Percentiles rank a stretch among this genome's conserved stretches.
Conservation (phyloP, 768 basidiomycete species). For the Xanthoconium purpureum region DNA sequence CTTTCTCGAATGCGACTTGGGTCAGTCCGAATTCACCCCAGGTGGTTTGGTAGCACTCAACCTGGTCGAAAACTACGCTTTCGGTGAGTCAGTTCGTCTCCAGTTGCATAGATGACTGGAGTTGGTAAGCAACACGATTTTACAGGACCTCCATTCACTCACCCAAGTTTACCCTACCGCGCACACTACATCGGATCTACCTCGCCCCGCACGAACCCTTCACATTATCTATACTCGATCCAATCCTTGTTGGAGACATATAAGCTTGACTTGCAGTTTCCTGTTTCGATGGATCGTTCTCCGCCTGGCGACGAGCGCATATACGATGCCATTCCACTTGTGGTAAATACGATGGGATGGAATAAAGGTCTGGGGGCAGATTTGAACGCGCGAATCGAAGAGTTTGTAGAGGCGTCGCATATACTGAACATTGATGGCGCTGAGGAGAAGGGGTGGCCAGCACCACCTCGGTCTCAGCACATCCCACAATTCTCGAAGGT, state of each 20-base stretch:
- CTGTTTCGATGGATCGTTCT: slow-evolving; percentile 31
- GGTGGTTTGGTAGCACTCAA: slow-evolving; percentile 82
- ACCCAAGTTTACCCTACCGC: slow-evolving; percentile 63
- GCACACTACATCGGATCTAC: slow-evolving; percentile 83
- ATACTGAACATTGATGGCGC: slow-evolving; percentile 21
- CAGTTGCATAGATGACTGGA: background rate
- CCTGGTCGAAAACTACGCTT: slow-evolving; percentile 59
- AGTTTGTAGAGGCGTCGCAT: slow-evolving; percentile 51
- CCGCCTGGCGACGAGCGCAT: slow-evolving; percentile 39
- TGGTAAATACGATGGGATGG: slow-evolving; percentile 98
- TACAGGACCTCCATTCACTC: slow-evolving; percentile 85
- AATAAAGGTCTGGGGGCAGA: slow-evolving; percentile 89
- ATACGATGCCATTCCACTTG: slow-evolving; percentile 65
- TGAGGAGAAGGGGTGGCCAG: slow-evolving; percentile 25
- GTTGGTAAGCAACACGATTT: background rate
- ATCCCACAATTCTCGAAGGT: background rate
- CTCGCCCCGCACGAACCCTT: slow-evolving; percentile 73
- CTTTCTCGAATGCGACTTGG: slow-evolving; percentile 88
- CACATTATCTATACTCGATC: slow-evolving; percentile 70
- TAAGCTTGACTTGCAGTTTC: slow-evolving; percentile 62
- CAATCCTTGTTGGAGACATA: slow-evolving; percentile 65
- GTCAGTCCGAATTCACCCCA: slow-evolving; percentile 91
- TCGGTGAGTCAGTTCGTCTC: slow-evolving; percentile 49
- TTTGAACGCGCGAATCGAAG: slow-evolving; percentile 67
- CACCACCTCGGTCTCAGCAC: slow-evolving; percentile 3